These are phyloP conservation scores for Apostasia ramifera DNA, from an alignment of 106 monocot genomes.

Conservation along the genomic window DNA sequence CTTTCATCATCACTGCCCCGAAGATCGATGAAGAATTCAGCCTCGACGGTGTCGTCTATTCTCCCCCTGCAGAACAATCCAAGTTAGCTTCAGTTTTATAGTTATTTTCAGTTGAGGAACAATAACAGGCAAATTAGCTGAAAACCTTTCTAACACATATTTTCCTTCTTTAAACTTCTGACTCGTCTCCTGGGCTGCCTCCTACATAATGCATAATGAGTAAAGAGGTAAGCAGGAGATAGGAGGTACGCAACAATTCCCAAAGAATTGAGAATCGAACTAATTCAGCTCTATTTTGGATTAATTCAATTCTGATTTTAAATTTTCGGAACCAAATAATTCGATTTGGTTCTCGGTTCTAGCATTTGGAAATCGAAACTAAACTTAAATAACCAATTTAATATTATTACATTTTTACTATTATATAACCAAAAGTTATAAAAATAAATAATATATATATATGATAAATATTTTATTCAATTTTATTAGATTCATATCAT, in stretches of 20 bases:
- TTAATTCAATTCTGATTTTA: no score
- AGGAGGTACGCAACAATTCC: neutral
- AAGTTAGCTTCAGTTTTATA: neutral
- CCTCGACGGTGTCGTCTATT: constrained; percentile 26
- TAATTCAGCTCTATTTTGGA: no score
- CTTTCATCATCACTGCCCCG: constrained; percentile 29
- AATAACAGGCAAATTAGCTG: neutral
- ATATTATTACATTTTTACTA: no score
- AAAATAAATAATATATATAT: no score
- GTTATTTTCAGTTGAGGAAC: neutral
- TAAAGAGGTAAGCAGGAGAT: neutral
- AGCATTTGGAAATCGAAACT: no score
- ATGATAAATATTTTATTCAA: no score
- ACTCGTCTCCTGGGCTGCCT: constrained; percentile 26
- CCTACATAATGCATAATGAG: constrained; percentile 7
- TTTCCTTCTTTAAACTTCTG: constrained; percentile 55
- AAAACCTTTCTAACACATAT: constrained; percentile 38
- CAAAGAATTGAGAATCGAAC: no score
- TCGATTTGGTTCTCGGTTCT: no score
- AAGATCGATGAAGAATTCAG: constrained; percentile 19
- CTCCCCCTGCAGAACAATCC: constrained; percentile 11
- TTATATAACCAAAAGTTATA: no score
- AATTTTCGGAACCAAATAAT: no score
- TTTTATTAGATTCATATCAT: no score
- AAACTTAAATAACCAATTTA: no score